Percentiles rank a stretch among this genome's conserved stretches.
phyloP scores from a whole-genome alignment of 1,284 basidiomycete species.

The Inonotus hispidus region DNA sequence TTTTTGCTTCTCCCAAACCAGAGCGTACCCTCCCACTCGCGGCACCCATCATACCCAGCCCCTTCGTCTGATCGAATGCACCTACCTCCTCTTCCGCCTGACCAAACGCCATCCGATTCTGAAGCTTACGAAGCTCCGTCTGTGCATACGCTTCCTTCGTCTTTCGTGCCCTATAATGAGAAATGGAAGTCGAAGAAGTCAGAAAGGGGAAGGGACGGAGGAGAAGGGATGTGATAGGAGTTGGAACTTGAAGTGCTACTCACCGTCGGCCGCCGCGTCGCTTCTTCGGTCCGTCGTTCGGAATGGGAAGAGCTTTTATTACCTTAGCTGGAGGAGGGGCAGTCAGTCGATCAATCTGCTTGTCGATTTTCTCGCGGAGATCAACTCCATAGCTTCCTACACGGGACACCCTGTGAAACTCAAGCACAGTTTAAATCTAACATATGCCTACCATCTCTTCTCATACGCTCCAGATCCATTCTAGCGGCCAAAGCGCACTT shows the following conservation, averaged over 20 bases:
- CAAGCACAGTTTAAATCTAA: slow-evolving; percentile 13
- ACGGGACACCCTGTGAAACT: background rate
- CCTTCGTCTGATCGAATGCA: slow-evolving; percentile 94
- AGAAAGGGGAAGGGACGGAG: background rate
- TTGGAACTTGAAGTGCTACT: slow-evolving; percentile 23
- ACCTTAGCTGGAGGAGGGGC: slow-evolving; percentile 95
- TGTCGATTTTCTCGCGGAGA: slow-evolving; percentile 83
- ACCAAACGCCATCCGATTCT: slow-evolving; percentile 96
- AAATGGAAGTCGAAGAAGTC: background rate
- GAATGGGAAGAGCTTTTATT: slow-evolving; percentile 92
- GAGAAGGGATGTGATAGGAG: background rate
- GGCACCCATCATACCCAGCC: slow-evolving; percentile 93
- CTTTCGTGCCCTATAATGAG: slow-evolving; percentile 72
- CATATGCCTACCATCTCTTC: slow-evolving; percentile 57
- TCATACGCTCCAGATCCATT: slow-evolving; percentile 83
- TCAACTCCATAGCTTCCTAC: slow-evolving; percentile 75
- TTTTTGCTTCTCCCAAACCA: slow-evolving; percentile 79
- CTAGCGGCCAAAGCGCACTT: slow-evolving; percentile 89
- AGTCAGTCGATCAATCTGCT: slow-evolving; percentile 86
- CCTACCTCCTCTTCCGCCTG: slow-evolving; percentile 95
- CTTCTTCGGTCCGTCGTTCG: slow-evolving; percentile 93
- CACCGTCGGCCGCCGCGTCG: slow-evolving; percentile 92
- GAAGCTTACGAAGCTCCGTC: slow-evolving; percentile 94
- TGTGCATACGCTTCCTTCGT: slow-evolving; percentile 96
- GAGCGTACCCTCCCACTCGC: slow-evolving; percentile 86